Percentiles rank a stretch among this genome's conserved stretches.
These are phyloP conservation scores for Colletotrichum lentis DNA, from an alignment of 2,329 filamentous ascomycete genomes.

Conservation along the genomic window DNA sequence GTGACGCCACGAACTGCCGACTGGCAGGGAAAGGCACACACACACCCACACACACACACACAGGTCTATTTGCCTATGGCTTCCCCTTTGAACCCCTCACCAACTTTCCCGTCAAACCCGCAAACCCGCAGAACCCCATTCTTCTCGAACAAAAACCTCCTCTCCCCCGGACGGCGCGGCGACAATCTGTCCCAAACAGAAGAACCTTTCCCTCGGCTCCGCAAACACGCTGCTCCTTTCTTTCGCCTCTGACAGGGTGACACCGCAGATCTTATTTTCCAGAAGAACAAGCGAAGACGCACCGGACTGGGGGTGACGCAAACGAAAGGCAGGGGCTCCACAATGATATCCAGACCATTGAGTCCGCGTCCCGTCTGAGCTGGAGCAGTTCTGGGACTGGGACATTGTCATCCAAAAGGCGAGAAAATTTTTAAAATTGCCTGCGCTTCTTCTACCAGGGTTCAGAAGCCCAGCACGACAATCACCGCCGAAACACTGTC, in stretches of 20 bases:
- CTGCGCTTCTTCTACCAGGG: conserved; percentile 8
- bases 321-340: conserved; percentile 18
- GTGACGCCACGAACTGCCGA: not conserved
- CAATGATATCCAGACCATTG: conserved; percentile 3
- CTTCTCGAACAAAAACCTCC: conserved; percentile 8
- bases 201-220: conserved; percentile 24
- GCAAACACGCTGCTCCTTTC: conserved; percentile 23
- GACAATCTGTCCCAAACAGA: conserved; percentile 35
- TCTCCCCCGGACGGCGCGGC: conserved; percentile 20
- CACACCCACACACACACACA: too few species aligned
- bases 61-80: not conserved
- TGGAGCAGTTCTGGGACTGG: conserved; percentile 31
- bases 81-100: not conserved
- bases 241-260: conserved; percentile 30
- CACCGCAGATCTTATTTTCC: conserved; percentile 38
- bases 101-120: conserved; percentile 5
- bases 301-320: conserved; percentile 32
- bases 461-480: conserved; percentile 4
- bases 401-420: conserved; percentile 32
- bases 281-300: conserved; percentile 37
- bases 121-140: conserved; percentile 16
- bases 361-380: conserved; percentile 9
- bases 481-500: conserved; percentile 9
- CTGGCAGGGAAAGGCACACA: not conserved
- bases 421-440: conserved; percentile 36